Evolutionary conservation across 208 protist species (phyloP).

Genomic region (Acanthamoeba lenticulata): DNA sequence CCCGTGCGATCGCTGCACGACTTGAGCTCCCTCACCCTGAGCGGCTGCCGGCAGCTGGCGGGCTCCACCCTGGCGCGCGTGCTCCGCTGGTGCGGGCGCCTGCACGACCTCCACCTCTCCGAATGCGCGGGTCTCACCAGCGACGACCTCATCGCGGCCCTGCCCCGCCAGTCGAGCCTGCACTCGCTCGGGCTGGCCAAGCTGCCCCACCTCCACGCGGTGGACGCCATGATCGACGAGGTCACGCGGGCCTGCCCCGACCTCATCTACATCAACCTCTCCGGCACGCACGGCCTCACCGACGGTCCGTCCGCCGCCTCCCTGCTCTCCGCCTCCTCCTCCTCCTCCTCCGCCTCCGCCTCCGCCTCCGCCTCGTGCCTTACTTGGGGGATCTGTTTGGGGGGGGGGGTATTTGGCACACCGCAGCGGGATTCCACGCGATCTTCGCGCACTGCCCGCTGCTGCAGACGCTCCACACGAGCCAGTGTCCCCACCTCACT

Average conservation of each 20-base stretch:
- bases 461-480: neutral
- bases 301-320: neutral
- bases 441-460: neutral
- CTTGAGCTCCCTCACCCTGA: neutral
- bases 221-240: neutral
- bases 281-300: neutral
- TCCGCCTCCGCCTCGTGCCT: neutral
- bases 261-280: constrained; percentile 43
- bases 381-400: neutral
- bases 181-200: neutral
- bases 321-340: neutral
- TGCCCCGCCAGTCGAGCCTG: neutral
- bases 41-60: neutral
- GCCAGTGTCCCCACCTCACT: neutral
- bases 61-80: neutral
- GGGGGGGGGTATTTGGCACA: neutral
- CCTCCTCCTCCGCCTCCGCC: neutral
- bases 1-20: neutral
- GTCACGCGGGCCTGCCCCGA: neutral
- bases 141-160: neutral
- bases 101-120: constrained; percentile 12
- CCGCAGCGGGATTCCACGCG: neutral
- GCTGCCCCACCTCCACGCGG: neutral
- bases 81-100: neutral
- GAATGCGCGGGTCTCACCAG: neutral